Base-by-base conservation (phyloP, 164 flowering plant species). In the Saururus chinensis region DNA sequence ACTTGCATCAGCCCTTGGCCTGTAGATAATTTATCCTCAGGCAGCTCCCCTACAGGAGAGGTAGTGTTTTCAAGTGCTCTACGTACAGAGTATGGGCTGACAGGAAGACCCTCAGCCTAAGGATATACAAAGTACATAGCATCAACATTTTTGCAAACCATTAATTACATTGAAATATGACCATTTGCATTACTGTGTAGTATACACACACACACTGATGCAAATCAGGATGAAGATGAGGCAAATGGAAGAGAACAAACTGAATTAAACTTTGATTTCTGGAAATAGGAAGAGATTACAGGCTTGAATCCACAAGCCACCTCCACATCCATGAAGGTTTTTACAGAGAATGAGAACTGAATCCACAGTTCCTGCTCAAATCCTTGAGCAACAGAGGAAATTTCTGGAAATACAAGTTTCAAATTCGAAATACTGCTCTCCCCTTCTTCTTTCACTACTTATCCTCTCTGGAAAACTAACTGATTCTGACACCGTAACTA, bases 1-100 rank as follows among this genome's bases (percentile, higher is more conserved):
- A 93, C 84, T 85, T 93, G 99, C 87, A 93, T 79, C 66, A 93
- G 92, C 64, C 99, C 99, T 59, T 82, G 83, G 54, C 99, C 99
- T 63, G 92, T 80, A 35, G 99, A 71, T 68, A 93, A 71, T 71
- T 82, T 87, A 74, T 93, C 99, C 66, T 82, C 92, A 24, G 86
- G 95, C 42, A 73, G 64, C 66, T 68, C 61, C 62, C 97, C 96
- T 40, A 93, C 70, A 56, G 89, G 76, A 74, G 66, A 53, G 45
- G 79, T 60, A 58, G 99, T 88, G 75, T 90, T 93, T 77, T 93
- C 97, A 72, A 93, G 80, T 62, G 97, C 96, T 73, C 70, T 83
- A 26, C 96, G 78, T n/a, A 93, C 82, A 66, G 51, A 76, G 67
- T 86, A 93, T 22, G 99, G 97, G 64, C 99, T 93, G 60, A 93